Conservation (phyloP, 2,329 filamentous ascomycete species). For the Colletotrichum spinosum region DNA sequence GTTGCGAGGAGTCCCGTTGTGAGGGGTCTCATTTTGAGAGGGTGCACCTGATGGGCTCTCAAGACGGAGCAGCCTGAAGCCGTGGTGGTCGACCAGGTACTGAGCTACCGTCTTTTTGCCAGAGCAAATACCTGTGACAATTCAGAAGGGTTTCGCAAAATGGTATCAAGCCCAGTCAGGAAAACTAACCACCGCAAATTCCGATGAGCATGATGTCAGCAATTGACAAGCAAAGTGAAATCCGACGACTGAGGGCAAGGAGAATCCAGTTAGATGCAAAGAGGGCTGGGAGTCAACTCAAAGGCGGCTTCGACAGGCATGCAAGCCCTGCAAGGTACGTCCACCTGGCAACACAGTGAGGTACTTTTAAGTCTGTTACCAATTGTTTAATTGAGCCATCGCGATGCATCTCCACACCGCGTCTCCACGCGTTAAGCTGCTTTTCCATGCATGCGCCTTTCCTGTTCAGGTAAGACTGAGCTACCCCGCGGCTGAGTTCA, state of each 20-base stretch:
- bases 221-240: background rate
- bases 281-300: too few species aligned
- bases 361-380: background rate
- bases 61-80: constrained; percentile 80
- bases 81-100: constrained; percentile 86
- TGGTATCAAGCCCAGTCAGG: constrained; percentile 35
- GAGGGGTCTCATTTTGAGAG: constrained; percentile 1
- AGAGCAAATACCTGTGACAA: constrained; percentile 81
- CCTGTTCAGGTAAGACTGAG: too few species aligned
- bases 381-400: background rate
- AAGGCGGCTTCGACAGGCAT: too few species aligned
- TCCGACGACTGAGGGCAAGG: too few species aligned
- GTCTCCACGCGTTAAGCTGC: background rate
- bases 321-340: background rate
- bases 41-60: constrained; percentile 35
- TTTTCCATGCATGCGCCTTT: background rate
- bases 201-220: constrained; percentile 75
- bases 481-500: too few species aligned
- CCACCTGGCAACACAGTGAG: background rate
- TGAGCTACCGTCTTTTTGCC: constrained; percentile 92
- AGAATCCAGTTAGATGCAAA: too few species aligned
- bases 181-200: constrained; percentile 74
- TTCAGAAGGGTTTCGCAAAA: constrained; percentile 22
- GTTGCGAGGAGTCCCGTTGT: constrained; percentile 4
- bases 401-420: background rate